Conservation (phyloP, 1,284 basidiomycete genomes). For the Heterobasidion annosum region DNA sequence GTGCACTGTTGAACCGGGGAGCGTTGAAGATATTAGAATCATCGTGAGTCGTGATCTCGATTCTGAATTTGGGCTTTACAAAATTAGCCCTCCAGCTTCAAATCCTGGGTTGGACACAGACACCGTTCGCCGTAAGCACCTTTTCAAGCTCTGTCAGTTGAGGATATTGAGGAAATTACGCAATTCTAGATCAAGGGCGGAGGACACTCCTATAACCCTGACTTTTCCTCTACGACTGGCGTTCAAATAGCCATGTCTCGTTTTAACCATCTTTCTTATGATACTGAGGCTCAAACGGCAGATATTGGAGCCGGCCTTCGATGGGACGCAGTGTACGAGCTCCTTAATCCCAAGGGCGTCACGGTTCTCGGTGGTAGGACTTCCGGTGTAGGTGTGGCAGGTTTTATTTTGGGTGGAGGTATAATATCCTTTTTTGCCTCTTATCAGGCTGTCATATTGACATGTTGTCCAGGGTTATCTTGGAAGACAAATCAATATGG, state of each 20-base stretch:
- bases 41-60: no score
- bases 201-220: constrained; percentile 36
- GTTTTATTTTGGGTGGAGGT: constrained; percentile 40
- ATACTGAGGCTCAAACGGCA: constrained; percentile 21
- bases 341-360: constrained; percentile 24
- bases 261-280: constrained; percentile 30
- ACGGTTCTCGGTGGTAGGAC: constrained; percentile 39
- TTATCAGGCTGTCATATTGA: neutral
- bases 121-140: constrained; percentile 27
- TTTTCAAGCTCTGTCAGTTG: neutral
- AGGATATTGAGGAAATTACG: neutral
- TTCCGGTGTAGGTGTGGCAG: constrained; percentile 36
- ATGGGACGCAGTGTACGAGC: constrained; percentile 40
- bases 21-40: no score
- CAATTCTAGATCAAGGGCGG: constrained; percentile 35
- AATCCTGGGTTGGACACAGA: constrained; percentile 28
- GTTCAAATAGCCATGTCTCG: constrained; percentile 40
- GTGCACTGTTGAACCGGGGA: no score
- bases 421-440: neutral
- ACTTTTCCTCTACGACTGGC: constrained; percentile 42
- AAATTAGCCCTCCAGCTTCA: constrained; percentile 22
- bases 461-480: constrained; percentile 16
- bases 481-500: constrained; percentile 36
- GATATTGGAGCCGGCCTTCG: constrained; percentile 37
- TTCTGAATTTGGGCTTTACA: no score